Percentiles rank a stretch among this genome's conserved stretches.
These are phyloP conservation scores for Sporothrix curviconia DNA, from an alignment of 2,329 filamentous ascomycete species.

Conservation along the genomic window DNA sequence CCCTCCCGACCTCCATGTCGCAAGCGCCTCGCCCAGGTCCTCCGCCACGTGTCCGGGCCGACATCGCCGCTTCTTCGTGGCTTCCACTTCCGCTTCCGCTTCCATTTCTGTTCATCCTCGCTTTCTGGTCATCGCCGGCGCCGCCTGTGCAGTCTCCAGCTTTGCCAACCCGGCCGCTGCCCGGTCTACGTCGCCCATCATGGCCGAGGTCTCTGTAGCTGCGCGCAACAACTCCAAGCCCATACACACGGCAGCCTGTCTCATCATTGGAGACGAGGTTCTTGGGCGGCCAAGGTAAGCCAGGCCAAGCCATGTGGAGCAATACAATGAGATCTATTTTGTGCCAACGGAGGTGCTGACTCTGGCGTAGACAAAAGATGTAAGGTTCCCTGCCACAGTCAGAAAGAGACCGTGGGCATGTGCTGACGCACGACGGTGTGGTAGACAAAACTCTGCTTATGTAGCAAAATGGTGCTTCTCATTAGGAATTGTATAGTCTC, in stretches of 20 bases:
- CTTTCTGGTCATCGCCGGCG: background rate
- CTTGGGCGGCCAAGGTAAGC: slow-evolving; percentile 82
- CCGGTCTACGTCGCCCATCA: slow-evolving; percentile 4
- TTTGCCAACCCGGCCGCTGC: background rate
- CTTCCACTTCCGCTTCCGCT: background rate
- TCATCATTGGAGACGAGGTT: slow-evolving; percentile 97
- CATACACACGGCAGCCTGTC: slow-evolving; percentile 83
- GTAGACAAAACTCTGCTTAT: slow-evolving; percentile 52
- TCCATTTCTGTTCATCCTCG: background rate
- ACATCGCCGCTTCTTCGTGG: slow-evolving; percentile 5
- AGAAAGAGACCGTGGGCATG: background rate
- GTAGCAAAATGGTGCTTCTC: slow-evolving; percentile 60
- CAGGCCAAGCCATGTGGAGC: background rate
- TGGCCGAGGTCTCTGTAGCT: slow-evolving; percentile 14
- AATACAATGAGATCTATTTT: too few species aligned
- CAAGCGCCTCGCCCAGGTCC: slow-evolving; percentile 14
- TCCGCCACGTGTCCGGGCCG: slow-evolving; percentile 16
- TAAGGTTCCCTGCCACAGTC: slow-evolving; percentile 8
- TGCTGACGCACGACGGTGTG: background rate
- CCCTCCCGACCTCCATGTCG: slow-evolving; percentile 14
- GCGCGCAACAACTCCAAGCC: slow-evolving; percentile 30
- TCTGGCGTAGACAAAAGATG: slow-evolving; percentile 18
- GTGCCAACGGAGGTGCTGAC: background rate
- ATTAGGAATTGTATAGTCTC: slow-evolving; percentile 47
- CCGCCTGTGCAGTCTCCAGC: background rate